Percentiles rank a stretch among this genome's conserved stretches.
Conservation (phyloP, 1,139 yeast species). For the Suhomyces choctaworum region DNA sequence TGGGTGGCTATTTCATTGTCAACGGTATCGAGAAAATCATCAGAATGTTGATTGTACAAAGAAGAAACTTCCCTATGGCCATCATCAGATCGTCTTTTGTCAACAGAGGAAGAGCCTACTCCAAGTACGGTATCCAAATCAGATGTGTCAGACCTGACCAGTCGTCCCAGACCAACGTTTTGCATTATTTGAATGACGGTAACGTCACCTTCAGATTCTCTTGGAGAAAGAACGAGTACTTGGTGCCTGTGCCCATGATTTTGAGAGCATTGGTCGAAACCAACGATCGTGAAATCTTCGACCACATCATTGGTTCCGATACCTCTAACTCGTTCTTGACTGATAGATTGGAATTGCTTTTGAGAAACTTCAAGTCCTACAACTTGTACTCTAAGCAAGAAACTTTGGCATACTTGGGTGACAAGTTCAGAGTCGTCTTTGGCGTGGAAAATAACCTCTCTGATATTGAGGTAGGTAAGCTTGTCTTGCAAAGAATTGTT, state of each 20-base stretch:
- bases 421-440: conserved; percentile 90
- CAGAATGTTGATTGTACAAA: conserved; percentile 96
- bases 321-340: conserved; percentile 87
- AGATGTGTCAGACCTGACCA: conserved; percentile 96
- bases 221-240: conserved; percentile 94
- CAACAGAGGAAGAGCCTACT: conserved; percentile 89
- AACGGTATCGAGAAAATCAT: conserved; percentile 96
- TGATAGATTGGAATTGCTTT: conserved; percentile 92
- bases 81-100: conserved; percentile 91
- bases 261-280: conserved; percentile 88
- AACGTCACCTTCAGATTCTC: conserved; percentile 94
- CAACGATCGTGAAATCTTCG: conserved; percentile 92
- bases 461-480: conserved; percentile 88
- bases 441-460: conserved; percentile 85
- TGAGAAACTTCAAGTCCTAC: conserved; percentile 84
- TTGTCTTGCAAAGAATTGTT: conserved; percentile 79
- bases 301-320: conserved; percentile 92
- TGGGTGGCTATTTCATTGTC: conserved; percentile 94
- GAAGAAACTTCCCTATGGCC: conserved; percentile 98
- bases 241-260: conserved; percentile 91
- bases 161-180: conserved; percentile 93
- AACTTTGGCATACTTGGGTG: conserved; percentile 91
- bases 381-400: conserved; percentile 78
- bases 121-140: conserved; percentile 90
- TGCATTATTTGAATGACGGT: conserved; percentile 94